Base-by-base conservation (phyloP, 495 filamentous ascomycete species). In the Hyaloscypha hepaticicola region DNA sequence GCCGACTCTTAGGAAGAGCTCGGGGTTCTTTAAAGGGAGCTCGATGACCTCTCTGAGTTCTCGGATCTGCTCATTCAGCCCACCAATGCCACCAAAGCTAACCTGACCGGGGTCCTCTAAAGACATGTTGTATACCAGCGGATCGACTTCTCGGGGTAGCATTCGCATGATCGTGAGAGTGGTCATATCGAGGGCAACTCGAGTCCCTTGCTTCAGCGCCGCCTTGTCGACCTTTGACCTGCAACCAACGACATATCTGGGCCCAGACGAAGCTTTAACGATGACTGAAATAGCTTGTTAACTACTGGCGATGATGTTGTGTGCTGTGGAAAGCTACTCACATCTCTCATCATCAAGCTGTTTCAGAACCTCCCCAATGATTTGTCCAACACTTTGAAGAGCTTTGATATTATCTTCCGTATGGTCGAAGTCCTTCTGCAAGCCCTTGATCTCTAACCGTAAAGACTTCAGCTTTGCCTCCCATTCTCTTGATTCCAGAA, bases 351-450 rank as follows among this genome's bases (percentile, higher is more conserved):
- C 95, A 74, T 99, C 95, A 38, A 99, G 85, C 79, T 99, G 95
- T 80, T 99, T 99, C 70, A 99, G 79, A 66, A 99, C 95, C 77
- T 99, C 95, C 65, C 95, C 95, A 76, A 99, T 97, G 77, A 99
- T 99, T 78, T 99, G 95, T 38, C 95, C 95, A 33, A 99, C 95
- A 78, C 96, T 98, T 82, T 99, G 95, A 70, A 99, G 77, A 67
- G 95, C 95, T 82, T 99, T 99, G 83, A 99, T 98, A 80, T 98
- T 98, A 66, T 99, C 96, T 77, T 99, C 95, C 27, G 95, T 97
- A 60, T 93, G 86, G 76, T 98, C 93, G 70, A 93, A 98, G 65
- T 98, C 93, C 66, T 90, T 92, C 71, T 96, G 92, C 45, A 97
- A 76, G 57, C 88, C 92, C 80, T 97, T 98, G 77, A 99, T 96